These are phyloP conservation scores for Capsicum chinense DNA, from an alignment of 257 asterid genomes.

Conservation along the genomic window DNA sequence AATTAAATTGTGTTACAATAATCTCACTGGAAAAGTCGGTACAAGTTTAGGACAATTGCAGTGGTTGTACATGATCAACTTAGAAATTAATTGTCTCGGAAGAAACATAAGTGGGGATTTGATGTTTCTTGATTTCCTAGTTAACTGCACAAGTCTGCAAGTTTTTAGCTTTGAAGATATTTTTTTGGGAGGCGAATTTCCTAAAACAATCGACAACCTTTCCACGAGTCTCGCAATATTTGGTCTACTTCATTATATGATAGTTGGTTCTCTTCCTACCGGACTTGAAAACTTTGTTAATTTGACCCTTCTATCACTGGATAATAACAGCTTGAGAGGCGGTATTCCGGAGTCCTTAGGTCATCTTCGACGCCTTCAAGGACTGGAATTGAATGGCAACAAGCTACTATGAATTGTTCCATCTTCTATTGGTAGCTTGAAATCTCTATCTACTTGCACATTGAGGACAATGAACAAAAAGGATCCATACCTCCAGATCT, in stretches of 20 bases:
- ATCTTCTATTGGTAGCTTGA: constrained; percentile 33
- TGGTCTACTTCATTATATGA: constrained; percentile 29
- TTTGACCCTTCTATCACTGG: not conserved
- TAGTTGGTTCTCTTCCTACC: constrained; percentile 35
- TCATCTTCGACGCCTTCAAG: constrained; percentile 22
- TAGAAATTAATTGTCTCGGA: constrained; percentile 37
- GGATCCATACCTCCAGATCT: constrained; percentile 34
- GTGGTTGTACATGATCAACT: constrained; percentile 24
- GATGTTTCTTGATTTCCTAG: constrained; percentile 34
- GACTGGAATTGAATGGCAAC: constrained; percentile 27
- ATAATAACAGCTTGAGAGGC: constrained; percentile 28
- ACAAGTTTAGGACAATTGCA: constrained; percentile 29
- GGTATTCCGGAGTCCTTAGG: constrained; percentile 33
- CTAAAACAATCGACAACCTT: constrained; percentile 35
- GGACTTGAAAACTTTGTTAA: constrained; percentile 34
- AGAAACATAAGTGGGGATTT: constrained; percentile 25
- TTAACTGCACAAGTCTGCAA: constrained; percentile 37
- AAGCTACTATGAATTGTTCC: constrained; percentile 32
- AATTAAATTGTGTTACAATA: constrained; percentile 34
- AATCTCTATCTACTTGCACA: constrained; percentile 22
- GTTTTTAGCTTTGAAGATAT: constrained; percentile 34
- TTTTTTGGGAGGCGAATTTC: constrained; percentile 34
- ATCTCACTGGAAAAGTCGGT: constrained; percentile 30
- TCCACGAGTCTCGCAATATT: constrained; percentile 31
- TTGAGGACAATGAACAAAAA: constrained; percentile 30